Evolutionary conservation across 2,329 filamentous ascomycete species (phyloP), one percentile per base, ranked within the genome.

Genomic region (Diaporthe destruens): DNA sequence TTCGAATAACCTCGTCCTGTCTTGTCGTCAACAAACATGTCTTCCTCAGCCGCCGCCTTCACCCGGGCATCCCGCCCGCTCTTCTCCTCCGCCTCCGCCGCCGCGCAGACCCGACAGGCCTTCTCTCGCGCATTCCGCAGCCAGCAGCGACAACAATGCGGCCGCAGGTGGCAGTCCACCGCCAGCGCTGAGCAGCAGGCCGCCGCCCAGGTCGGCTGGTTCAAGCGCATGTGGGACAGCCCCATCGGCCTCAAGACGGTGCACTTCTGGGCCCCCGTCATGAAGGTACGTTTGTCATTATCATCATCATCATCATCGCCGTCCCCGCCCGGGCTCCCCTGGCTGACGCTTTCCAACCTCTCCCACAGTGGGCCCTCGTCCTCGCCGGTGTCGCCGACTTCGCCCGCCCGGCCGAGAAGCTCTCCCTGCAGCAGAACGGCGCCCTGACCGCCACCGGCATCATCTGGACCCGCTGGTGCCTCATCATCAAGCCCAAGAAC

Each of bases 381-480:
- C 86, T 98, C 76, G 94, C 96, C 77, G 96, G 96, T 81, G 89
- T 97, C 81, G 92, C 94, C 78, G 96, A 99, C 86, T 93, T 99
- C 82, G 89, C 92, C 75, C 95, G 96, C 77, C 96, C 96, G 42
- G 94, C 93, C 75, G 94, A 97, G 83, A 94, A 95, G 83, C 94
- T 99, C 77, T 98, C 95, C 53, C 87, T 98, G 75, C 96, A 94
- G 39, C 95, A 98, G 85, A 99, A 98, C 86, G 87, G 87, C 66
- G 96, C 96, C 73, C 89, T 99, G 77, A 96, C 94, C 81, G 91
- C 91, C 78, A 99, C 96, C 12, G 96, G 96, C 77, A 85, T 93
- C 76, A 99, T 99, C 88, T 99, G 96, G 96, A 99, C 96, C 57
- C 91, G 96, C 77, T 99, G 96, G 96, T 99, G 96, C 88, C 88